These are phyloP conservation scores for Phlebiopsis flavidoalba DNA, from an alignment of 768 basidiomycete genomes.

Conservation along the genomic window DNA sequence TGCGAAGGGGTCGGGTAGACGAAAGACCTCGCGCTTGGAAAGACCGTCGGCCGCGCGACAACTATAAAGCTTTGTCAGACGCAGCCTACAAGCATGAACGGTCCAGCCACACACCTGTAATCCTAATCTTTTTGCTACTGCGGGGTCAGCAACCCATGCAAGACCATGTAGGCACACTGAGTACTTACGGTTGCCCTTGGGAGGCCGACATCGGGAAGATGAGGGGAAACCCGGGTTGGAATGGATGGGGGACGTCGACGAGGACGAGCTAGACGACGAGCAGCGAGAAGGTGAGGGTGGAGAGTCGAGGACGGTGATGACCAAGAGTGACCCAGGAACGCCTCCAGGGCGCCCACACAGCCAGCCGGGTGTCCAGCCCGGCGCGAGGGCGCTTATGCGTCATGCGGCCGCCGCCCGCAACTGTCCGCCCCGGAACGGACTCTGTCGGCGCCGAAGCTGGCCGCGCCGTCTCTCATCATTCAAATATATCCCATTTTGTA, in stretches of 20 bases:
- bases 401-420: neutral
- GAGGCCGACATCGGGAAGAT: slow-evolving; percentile 22
- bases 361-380: neutral
- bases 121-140: slow-evolving; percentile 68
- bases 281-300: neutral
- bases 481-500: too few species aligned
- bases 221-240: neutral
- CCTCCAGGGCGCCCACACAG: too few species aligned
- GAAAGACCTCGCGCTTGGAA: slow-evolving; percentile 92
- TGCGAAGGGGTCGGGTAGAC: slow-evolving; percentile 96
- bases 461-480: too few species aligned
- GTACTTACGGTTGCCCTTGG: slow-evolving; percentile 24
- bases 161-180: neutral
- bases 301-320: slow-evolving; percentile 1
- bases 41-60: slow-evolving; percentile 92
- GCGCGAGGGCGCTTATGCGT: neutral
- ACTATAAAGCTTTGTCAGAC: slow-evolving; percentile 44
- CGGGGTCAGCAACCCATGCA: slow-evolving; percentile 13
- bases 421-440: neutral
- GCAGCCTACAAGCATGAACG: neutral
- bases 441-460: neutral
- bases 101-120: slow-evolving; percentile 51
- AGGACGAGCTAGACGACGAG: neutral
- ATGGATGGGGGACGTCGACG: neutral
- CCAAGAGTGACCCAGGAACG: neutral